Base-by-base conservation (phyloP, 1,139 yeast genomes). In the Candida sp. region DNA sequence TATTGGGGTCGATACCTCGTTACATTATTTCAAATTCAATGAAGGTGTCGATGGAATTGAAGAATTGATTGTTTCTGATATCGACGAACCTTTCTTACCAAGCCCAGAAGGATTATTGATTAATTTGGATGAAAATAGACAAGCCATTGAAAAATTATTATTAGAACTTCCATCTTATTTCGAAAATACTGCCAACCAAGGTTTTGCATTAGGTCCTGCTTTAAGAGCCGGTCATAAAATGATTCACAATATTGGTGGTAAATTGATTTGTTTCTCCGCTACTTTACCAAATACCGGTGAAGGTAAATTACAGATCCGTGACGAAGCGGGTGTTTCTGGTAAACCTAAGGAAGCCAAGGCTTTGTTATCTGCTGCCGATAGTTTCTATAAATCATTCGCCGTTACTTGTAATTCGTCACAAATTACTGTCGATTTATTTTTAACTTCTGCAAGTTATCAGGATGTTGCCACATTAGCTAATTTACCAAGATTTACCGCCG, bases 401-500 rank as follows among this genome's bases (percentile, higher is more conserved):
- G 96, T 93, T 40, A 96, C 89, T 50, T 93, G 98, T 73, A 90
- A 90, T 71, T 88, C 93, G 52, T 76, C 84, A 21, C 97, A 91
- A 68, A 87, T 93, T 41, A 79, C 97, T 1, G 87, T 95, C 42
- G 99, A 93, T 63, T 82, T 91, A 81, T 93, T 95, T 64, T 78
- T 93, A 64, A 87, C 96, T 32, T 81, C 95, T 36, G 74, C 87
- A 7, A 78, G 79, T 51, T 93, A 93, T 67, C 96, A 89, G 68
- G 99, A 93, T 66, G 93, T 93, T 50, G 98, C 99, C 3, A 84
- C 98, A 2, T 74, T 93, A 51, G 77, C 96, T 29, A 88, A 88
- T 64, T 78, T 93, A 59, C 95, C 98, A 40, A 82, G 97, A 54
- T 93, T 73, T 70, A 91, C 99, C 40, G 96, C 96, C 46, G 99